phyloP scores from a whole-genome alignment of 495 filamentous ascomycete genomes.

The Podospora anserina region DNA sequence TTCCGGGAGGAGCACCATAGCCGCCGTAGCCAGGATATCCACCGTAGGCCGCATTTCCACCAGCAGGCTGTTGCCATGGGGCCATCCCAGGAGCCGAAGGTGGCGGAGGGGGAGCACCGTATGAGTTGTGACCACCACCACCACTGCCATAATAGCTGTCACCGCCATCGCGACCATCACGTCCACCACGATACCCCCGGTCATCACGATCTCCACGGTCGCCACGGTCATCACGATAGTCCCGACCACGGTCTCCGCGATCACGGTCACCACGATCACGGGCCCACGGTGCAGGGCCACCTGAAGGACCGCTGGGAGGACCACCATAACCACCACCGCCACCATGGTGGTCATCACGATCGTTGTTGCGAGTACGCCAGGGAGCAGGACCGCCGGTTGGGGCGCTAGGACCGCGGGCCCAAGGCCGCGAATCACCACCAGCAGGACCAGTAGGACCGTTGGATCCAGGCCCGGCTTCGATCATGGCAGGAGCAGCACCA shows the following conservation, averaged over 20 bases:
- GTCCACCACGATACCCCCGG: conserved; percentile 25
- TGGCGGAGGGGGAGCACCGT: conserved; percentile 26
- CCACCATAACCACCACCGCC: conserved; percentile 35
- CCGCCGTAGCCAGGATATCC: conserved; percentile 55
- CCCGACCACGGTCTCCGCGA: conserved; percentile 47
- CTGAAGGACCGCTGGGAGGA: conserved; percentile 35
- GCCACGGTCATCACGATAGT: conserved; percentile 29
- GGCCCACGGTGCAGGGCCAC: conserved; percentile 50
- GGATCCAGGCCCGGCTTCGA: conserved; percentile 78
- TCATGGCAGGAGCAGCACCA: conserved; percentile 68
- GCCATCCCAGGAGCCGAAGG: conserved; percentile 56
- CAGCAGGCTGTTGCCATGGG: conserved; percentile 66
- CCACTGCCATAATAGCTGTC: conserved; percentile 51
- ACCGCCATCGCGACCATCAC: conserved; percentile 25
- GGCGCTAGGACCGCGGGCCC: conserved; percentile 79
- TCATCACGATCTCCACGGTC: conserved; percentile 13
- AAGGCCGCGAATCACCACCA: conserved; percentile 67
- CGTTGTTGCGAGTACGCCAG: conserved; percentile 53
- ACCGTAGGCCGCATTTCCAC: conserved; percentile 52
- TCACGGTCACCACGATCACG: conserved; percentile 48
- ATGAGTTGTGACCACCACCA: conserved; percentile 37
- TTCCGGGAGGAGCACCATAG: conserved; percentile 60
- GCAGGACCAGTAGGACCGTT: conserved; percentile 34
- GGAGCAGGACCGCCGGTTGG: conserved; percentile 76
- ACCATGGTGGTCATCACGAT: conserved; percentile 40